These are phyloP conservation scores for Fusarium napiforme DNA, from an alignment of 2,329 filamentous ascomycete species.

Conservation along the genomic window DNA sequence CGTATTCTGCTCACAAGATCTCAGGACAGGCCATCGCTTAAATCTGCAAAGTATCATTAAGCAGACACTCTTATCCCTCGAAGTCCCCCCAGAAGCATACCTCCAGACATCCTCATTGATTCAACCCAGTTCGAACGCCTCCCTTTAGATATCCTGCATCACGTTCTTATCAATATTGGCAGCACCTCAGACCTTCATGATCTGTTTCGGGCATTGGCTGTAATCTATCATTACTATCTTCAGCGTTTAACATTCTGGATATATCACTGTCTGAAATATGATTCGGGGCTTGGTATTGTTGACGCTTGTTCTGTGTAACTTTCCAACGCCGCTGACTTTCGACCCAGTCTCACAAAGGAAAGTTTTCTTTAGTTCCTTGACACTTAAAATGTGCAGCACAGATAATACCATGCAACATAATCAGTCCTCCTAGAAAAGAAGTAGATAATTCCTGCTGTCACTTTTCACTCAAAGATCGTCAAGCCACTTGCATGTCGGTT, in stretches of 20 bases:
- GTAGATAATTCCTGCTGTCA: neutral
- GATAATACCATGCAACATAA: rapidly evolving
- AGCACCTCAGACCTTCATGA: neutral
- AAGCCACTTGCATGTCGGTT: neutral
- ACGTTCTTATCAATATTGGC: neutral
- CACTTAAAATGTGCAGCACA: neutral
- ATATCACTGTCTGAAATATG: neutral
- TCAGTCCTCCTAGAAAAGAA: neutral
- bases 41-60: rapidly evolving
- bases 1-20: neutral
- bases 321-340: neutral
- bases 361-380: neutral
- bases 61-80: neutral
- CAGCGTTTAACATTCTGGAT: neutral
- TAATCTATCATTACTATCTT: neutral
- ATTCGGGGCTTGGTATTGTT: neutral
- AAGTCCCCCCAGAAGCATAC: rapidly evolving
- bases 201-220: neutral
- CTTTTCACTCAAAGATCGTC: neutral
- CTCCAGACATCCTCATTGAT: rapidly evolving
- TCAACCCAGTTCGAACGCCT: neutral
- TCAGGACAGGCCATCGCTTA: neutral
- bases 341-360: neutral
- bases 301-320: neutral
- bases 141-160: neutral